Evolutionary conservation across 768 basidiomycete genomes (phyloP).

Genomic region (Cubamyces lactineus): DNA sequence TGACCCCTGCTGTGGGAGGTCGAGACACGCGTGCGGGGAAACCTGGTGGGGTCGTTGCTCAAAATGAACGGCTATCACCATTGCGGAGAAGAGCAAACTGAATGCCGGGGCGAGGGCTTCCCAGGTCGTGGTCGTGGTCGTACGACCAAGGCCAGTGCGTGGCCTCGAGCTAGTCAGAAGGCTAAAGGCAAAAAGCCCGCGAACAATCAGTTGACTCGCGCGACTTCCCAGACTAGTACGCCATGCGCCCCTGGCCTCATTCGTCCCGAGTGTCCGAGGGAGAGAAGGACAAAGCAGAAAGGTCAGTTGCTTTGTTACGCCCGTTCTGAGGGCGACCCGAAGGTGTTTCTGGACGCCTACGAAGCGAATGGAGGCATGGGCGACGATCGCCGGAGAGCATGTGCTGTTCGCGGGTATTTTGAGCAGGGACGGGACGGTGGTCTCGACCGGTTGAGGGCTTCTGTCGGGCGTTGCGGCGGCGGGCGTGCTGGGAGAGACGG

Average conservation of each 20-base stretch:
- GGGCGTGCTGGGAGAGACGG: background rate
- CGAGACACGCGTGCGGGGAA: background rate
- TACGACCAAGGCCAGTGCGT: background rate
- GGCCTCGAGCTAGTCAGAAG: slow-evolving; percentile 17
- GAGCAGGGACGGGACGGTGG: slow-evolving; percentile 1
- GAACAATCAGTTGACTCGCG: slow-evolving; percentile 20
- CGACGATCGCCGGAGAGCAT: slow-evolving; percentile 9
- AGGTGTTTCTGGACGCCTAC: background rate
- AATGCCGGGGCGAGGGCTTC: slow-evolving; percentile 5
- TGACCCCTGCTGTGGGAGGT: slow-evolving; percentile 7
- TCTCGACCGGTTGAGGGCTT: background rate
- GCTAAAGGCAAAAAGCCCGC: slow-evolving; percentile 23
- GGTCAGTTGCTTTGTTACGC: background rate
- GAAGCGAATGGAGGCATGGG: background rate
- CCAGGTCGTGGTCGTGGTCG: background rate
- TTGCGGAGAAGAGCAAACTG: background rate
- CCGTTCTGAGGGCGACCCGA: slow-evolving; percentile 2
- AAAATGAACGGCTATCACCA: slow-evolving; percentile 15
- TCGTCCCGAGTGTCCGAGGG: slow-evolving; percentile 1
- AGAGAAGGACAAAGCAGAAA: background rate
- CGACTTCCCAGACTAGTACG: slow-evolving; percentile 10
- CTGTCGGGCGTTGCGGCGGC: background rate
- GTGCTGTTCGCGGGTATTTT: slow-evolving; percentile 11
- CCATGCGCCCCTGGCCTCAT: background rate
- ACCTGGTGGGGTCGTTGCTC: background rate